A percentile compares a stretch with the other conserved stretches of the same genome.
Conservation (phyloP, 2,329 filamentous ascomycete species). For the Exophiala viscosa region DNA sequence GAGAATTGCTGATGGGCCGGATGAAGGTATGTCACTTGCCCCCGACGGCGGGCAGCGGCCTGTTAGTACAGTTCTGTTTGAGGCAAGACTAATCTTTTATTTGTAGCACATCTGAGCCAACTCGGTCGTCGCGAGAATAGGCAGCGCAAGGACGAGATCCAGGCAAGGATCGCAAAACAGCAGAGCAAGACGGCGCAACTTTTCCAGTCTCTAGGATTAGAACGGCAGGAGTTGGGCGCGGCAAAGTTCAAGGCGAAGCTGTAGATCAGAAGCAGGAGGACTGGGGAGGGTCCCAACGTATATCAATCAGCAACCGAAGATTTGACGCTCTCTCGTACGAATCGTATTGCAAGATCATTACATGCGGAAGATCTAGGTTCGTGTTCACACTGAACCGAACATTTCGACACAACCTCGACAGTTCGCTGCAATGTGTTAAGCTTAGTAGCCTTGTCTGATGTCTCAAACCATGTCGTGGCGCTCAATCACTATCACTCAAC, state of each 20-base stretch:
- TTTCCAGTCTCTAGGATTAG: slow-evolving; percentile 15
- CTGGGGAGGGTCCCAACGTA: background rate
- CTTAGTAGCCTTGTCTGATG: too few species aligned
- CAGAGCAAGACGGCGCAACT: slow-evolving; percentile 14
- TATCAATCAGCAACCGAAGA: background rate
- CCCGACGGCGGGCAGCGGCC: background rate
- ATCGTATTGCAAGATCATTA: too few species aligned
- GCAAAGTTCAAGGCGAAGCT: slow-evolving; percentile 19
- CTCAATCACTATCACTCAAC: slow-evolving; percentile 27
- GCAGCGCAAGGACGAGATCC: slow-evolving; percentile 17
- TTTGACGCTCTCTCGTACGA: too few species aligned
- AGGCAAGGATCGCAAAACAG: slow-evolving; percentile 11
- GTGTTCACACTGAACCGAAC: too few species aligned
- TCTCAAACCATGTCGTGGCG: background rate
- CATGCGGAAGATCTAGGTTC: too few species aligned
- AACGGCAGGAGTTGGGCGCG: slow-evolving; percentile 14
- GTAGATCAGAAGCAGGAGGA: background rate
- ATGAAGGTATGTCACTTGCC: slow-evolving; percentile 59
- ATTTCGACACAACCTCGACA: too few species aligned
- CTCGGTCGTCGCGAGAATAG: slow-evolving; percentile 54
- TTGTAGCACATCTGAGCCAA: slow-evolving; percentile 81
- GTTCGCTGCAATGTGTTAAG: too few species aligned
- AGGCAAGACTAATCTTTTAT: slow-evolving; percentile 68
- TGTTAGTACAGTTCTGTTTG: background rate
- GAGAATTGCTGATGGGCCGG: slow-evolving; percentile 85